Percentiles rank a stretch among this genome's conserved stretches.
These are phyloP conservation scores for Podaxis sp. DNA, from an alignment of 768 basidiomycete genomes.

Conservation along the genomic window DNA sequence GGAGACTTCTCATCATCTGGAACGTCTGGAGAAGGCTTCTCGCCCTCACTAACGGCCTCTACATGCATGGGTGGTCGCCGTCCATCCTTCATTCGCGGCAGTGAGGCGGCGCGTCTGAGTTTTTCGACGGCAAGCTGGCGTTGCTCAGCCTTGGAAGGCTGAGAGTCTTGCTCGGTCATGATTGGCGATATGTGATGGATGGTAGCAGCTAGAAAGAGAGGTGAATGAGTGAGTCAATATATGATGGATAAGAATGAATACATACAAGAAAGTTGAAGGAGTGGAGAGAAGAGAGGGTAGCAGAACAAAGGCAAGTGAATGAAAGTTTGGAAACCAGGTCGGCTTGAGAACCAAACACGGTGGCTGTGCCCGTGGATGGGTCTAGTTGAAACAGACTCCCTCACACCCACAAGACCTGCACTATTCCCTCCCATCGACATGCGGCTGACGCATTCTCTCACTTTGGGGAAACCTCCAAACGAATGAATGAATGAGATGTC, in stretches of 20 bases:
- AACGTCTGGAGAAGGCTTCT: slow-evolving; percentile 39
- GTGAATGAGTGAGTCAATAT: not conserved
- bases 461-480: not conserved
- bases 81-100: slow-evolving; percentile 90
- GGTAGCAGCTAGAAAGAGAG: not conserved
- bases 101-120: slow-evolving; percentile 86
- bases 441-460: not conserved
- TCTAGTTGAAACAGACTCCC: not conserved
- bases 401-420: not conserved
- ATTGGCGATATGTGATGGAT: slow-evolving; percentile 2
- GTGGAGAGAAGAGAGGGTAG: not conserved
- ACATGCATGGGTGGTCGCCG: slow-evolving; percentile 83
- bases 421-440: not conserved
- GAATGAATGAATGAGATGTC: not conserved
- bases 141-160: slow-evolving; percentile 59
- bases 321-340: slow-evolving; percentile 3
- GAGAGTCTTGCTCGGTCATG: slow-evolving; percentile 45
- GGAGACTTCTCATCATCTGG: slow-evolving; percentile 30
- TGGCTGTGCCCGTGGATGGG: too few relatives aligned
- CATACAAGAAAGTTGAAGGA: not conserved
- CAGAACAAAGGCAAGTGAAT: slow-evolving; percentile 4
- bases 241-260: not conserved
- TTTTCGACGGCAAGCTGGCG: slow-evolving; percentile 86
- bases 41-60: slow-evolving; percentile 80
- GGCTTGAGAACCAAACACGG: slow-evolving; percentile 11